phyloP scores from a whole-genome alignment of 2,329 filamentous ascomycete species.

The Nemania diffusa region DNA sequence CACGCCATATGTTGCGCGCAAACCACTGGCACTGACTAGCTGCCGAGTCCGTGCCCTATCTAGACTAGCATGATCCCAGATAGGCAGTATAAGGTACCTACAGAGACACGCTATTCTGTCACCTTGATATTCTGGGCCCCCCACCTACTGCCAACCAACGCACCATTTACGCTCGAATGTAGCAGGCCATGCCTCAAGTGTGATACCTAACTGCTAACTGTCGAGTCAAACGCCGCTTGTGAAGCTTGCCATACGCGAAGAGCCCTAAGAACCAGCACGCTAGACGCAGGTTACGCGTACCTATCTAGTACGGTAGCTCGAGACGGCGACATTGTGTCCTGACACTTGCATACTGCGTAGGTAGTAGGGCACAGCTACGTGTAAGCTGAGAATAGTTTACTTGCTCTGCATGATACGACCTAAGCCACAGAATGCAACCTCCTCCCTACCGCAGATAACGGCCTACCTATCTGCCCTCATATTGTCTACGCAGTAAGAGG shows the following conservation, averaged over 20 bases:
- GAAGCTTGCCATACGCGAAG: neutral
- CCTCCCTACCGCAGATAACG: constrained; percentile 20
- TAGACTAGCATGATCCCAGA: neutral
- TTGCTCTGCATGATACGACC: constrained; percentile 24
- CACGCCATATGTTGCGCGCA: neutral
- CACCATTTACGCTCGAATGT: neutral
- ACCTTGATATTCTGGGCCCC: neutral
- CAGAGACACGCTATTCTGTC: neutral
- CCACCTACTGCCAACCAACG: neutral
- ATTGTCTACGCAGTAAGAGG: neutral
- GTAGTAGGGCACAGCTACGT: neutral
- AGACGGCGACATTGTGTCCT: neutral
- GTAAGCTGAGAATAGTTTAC: constrained; percentile 30
- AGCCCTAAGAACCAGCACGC: neutral
- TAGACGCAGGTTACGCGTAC: neutral
- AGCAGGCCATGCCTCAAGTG: neutral
- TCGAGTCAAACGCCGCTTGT: neutral
- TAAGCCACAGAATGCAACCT: constrained; percentile 8
- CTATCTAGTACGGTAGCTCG: neutral
- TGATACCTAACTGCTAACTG: neutral
- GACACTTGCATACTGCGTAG: neutral
- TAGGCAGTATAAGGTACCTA: neutral
- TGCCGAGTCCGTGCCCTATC: neutral
- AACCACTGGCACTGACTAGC: neutral
- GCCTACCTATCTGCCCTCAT: neutral